Percentiles rank a stretch among this genome's conserved stretches.
These are phyloP conservation scores for Microdochium bolleyi DNA, from an alignment of 2,329 filamentous ascomycete genomes.

Conservation along the genomic window DNA sequence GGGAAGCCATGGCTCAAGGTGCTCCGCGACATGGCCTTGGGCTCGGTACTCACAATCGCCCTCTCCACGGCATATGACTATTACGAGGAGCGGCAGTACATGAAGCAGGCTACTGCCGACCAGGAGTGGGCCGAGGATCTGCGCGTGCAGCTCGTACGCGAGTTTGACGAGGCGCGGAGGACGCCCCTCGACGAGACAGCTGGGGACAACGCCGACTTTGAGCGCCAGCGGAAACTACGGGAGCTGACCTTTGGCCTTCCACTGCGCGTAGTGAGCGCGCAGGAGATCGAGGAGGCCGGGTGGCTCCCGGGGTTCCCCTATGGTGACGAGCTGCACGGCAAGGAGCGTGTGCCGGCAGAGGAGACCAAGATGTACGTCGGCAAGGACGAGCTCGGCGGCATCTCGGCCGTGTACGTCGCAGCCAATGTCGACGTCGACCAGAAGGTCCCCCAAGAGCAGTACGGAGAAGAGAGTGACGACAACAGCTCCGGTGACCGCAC, in stretches of 20 bases:
- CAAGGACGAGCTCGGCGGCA: not conserved
- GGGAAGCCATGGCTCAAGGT: constrained; percentile 2
- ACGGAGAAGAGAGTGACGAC: no score
- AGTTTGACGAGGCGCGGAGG: constrained; percentile 5
- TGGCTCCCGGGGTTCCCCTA: constrained; percentile 6
- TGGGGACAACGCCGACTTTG: not conserved
- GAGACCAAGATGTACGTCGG: constrained; percentile 8
- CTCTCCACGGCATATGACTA: constrained; percentile 1
- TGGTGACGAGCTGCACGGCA: constrained; percentile 5
- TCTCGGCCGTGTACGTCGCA: constrained; percentile 1
- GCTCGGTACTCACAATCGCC: constrained; percentile 3
- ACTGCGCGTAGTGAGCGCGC: not conserved
- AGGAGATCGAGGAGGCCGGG: constrained; percentile 3
- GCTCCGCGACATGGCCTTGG: constrained; percentile 7
- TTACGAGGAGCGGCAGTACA: constrained; percentile 1
- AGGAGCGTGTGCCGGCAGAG: constrained; percentile 7
- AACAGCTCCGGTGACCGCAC: no score
- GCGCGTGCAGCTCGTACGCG: not conserved
- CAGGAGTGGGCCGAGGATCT: constrained; percentile 1
- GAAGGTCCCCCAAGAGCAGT: no score
- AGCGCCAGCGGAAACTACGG: constrained; percentile 2
- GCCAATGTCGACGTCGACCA: constrained; percentile 6
- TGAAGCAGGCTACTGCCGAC: not conserved
- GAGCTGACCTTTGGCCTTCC: constrained; percentile 3
- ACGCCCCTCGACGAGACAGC: constrained; percentile 3